Evolutionary conservation across 2,329 filamentous ascomycete genomes (phyloP).

Genomic region (Rhinocladiella mackenziei): DNA sequence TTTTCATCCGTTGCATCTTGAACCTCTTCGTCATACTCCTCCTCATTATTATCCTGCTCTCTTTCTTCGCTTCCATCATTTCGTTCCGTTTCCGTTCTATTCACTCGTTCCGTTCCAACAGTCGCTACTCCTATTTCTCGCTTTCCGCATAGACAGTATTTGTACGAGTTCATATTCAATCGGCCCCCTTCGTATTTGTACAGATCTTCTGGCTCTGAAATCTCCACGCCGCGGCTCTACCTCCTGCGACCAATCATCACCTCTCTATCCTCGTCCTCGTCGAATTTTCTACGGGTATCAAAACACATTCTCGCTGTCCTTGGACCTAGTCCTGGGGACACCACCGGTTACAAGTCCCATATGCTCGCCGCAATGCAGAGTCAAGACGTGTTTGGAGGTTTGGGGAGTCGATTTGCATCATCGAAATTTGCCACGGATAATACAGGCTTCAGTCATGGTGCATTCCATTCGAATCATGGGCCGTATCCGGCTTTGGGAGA

Average conservation of each 20-base stretch:
- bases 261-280: neutral
- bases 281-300: neutral
- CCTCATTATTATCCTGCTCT: conserved; percentile 23
- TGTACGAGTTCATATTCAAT: conserved; percentile 33
- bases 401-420: conserved; percentile 23
- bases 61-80: conserved; percentile 29
- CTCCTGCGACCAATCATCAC: conserved; percentile 6
- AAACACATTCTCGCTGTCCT: conserved; percentile 13
- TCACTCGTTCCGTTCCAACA: conserved; percentile 22
- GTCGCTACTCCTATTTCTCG: conserved; percentile 25
- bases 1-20: conserved; percentile 6
- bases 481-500: conserved; percentile 75
- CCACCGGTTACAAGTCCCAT: conserved; percentile 20
- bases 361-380: conserved; percentile 75
- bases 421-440: conserved; percentile 66
- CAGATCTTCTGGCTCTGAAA: conserved; percentile 4
- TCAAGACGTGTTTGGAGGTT: conserved; percentile 54
- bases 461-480: conserved; percentile 76
- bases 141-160: conserved; percentile 28
- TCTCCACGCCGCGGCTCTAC: neutral
- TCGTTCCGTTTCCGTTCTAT: conserved; percentile 26
- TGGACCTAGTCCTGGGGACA: conserved; percentile 22
- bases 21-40: conserved; percentile 20
- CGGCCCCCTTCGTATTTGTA: conserved; percentile 15
- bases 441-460: conserved; percentile 87